phyloP scores from a whole-genome alignment of 345 rosid genomes.

The Tarenaya hassleriana region DNA sequence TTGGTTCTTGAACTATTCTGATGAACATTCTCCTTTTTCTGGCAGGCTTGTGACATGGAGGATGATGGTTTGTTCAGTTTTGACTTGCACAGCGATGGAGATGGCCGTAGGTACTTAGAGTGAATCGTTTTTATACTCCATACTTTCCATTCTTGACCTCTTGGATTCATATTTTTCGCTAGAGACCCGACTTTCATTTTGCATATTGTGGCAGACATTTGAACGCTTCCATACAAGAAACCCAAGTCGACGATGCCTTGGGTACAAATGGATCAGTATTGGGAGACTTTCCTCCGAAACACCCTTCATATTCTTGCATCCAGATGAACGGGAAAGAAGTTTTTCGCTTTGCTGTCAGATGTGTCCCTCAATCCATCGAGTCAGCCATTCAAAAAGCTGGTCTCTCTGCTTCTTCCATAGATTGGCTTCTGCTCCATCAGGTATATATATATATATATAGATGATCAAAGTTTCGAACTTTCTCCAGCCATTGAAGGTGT shows the following conservation, averaged over 20 bases:
- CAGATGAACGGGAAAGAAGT: constrained; percentile 95
- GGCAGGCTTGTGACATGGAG: constrained; percentile 77
- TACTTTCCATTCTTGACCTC: background rate
- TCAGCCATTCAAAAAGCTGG: constrained; percentile 76
- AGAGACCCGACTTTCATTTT: constrained; percentile 5
- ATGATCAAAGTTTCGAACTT: no score
- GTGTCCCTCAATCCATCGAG: constrained; percentile 81
- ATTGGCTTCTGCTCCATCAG: constrained; percentile 97
- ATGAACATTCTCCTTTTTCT: constrained; percentile 5
- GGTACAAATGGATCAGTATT: constrained; percentile 57
- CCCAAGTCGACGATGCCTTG: constrained; percentile 34
- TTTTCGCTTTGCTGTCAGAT: constrained; percentile 76
- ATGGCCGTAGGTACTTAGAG: constrained; percentile 52
- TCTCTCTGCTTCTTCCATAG: constrained; percentile 56
- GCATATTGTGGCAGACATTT: constrained; percentile 52
- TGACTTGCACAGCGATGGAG: constrained; percentile 82
- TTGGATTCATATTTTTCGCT: constrained; percentile 1
- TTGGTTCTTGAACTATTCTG: background rate
- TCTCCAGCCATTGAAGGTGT: no score
- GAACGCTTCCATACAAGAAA: constrained; percentile 41
- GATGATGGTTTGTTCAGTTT: constrained; percentile 80
- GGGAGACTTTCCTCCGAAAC: constrained; percentile 55
- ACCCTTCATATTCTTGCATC: constrained; percentile 52
- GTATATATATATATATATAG: constrained; percentile 24
- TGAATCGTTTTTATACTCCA: background rate